These are phyloP conservation scores for Rhypophila decipiens DNA, from an alignment of 495 filamentous ascomycete genomes.

Conservation along the genomic window DNA sequence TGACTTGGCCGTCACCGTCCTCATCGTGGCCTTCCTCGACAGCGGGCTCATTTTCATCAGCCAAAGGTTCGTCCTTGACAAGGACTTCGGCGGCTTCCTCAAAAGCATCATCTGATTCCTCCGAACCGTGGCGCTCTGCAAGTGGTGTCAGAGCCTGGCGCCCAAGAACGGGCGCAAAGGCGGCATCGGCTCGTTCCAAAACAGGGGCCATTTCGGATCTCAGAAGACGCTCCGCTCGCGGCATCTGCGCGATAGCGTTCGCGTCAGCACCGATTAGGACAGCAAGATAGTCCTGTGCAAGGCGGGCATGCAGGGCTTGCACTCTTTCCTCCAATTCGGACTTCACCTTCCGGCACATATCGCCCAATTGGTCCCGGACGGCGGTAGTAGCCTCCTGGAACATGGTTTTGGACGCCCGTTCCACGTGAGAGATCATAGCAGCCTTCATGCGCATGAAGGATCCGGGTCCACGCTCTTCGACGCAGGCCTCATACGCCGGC, in stretches of 20 bases:
- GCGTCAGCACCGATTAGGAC: slow-evolving; percentile 14
- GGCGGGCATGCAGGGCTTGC: slow-evolving; percentile 33
- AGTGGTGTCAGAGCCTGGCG: background rate
- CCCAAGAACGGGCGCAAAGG: background rate
- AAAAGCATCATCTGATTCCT: too few species aligned
- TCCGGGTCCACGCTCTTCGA: slow-evolving; percentile 43
- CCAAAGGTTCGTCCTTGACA: too few species aligned
- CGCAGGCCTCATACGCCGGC: slow-evolving; percentile 42
- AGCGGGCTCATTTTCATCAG: too few species aligned
- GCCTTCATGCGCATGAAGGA: slow-evolving; percentile 50
- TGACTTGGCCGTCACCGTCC: too few species aligned
- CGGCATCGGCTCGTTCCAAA: slow-evolving; percentile 4
- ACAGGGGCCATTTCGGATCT: slow-evolving; percentile 13
- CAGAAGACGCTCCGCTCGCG: slow-evolving; percentile 12
- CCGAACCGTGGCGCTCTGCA: background rate
- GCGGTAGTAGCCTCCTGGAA: slow-evolving; percentile 40
- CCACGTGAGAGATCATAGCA: slow-evolving; percentile 47
- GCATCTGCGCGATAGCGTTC: background rate
- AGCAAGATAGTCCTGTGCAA: slow-evolving; percentile 41
- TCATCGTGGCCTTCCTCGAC: too few species aligned
- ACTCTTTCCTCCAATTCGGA: slow-evolving; percentile 31
- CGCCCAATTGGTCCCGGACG: slow-evolving; percentile 33
- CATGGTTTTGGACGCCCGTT: slow-evolving; percentile 36
- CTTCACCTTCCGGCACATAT: slow-evolving; percentile 30
- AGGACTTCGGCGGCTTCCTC: too few species aligned